These are phyloP conservation scores for Eucalyptus caleyi DNA, from an alignment of 345 rosid species.

Conservation along the genomic window DNA sequence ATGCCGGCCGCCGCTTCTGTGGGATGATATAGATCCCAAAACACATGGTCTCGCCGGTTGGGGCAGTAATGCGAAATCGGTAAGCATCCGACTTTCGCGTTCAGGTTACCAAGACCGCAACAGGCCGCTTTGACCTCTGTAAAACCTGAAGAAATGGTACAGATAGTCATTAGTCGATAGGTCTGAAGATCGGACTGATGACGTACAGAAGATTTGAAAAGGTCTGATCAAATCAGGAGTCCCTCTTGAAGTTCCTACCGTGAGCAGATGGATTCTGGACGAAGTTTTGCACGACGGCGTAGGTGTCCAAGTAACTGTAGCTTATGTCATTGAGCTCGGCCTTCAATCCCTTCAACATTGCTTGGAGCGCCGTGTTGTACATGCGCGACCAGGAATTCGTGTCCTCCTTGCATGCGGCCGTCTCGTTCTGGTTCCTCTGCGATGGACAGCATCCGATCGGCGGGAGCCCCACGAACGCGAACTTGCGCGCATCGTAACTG, in stretches of 20 bases:
- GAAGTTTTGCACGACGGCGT: conserved; percentile 13
- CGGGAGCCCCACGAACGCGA: conserved; percentile 32
- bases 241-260: background rate
- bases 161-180: background rate
- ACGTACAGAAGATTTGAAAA: background rate
- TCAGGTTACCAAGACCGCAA: conserved; percentile 61
- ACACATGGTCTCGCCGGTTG: conserved; percentile 53
- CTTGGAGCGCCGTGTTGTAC: conserved; percentile 31
- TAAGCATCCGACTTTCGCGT: conserved; percentile 35
- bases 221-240: background rate
- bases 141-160: conserved; percentile 27
- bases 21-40: conserved; percentile 75
- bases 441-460: conserved; percentile 50
- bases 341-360: conserved; percentile 23
- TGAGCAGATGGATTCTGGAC: conserved; percentile 20
- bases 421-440: conserved; percentile 19
- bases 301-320: conserved; percentile 51
- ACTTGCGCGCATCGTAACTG: conserved; percentile 33
- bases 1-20: conserved; percentile 40
- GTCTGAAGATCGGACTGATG: background rate
- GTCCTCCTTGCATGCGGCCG: conserved; percentile 27
- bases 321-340: conserved; percentile 21
- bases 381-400: conserved; percentile 18
- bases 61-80: conserved; percentile 43
- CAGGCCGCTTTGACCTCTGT: conserved; percentile 55